A percentile compares a stretch with the other conserved stretches of the same genome.
Conservation (phyloP, 106 monocot genomes). For the Xerophyta viscosa region DNA sequence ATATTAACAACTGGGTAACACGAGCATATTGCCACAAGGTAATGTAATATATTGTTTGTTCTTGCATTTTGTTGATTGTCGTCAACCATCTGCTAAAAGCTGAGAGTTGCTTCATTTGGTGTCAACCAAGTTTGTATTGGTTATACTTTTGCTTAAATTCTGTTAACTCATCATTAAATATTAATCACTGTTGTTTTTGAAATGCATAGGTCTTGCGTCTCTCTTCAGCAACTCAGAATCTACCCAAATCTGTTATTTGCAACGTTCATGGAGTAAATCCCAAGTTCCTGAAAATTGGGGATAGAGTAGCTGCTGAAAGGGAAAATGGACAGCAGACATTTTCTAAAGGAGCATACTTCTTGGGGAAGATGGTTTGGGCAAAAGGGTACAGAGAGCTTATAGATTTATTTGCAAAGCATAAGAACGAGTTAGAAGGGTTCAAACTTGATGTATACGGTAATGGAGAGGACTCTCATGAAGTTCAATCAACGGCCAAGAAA, state of each 20-base stretch:
- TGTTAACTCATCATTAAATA: background rate
- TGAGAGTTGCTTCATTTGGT: too few species aligned
- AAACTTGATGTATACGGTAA: slow-evolving; percentile 85
- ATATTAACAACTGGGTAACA: slow-evolving; percentile 86
- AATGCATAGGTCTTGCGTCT: slow-evolving; percentile 79
- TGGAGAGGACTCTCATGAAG: slow-evolving; percentile 92
- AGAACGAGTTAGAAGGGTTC: slow-evolving; percentile 68
- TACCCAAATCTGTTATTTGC: slow-evolving; percentile 85
- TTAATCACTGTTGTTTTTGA: background rate
- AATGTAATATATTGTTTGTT: background rate
- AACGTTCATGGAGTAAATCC: slow-evolving; percentile 99
- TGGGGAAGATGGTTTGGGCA: slow-evolving; percentile 99
- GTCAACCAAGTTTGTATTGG: background rate
- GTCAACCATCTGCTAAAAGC: too few species aligned
- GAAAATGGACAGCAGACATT: slow-evolving; percentile 58
- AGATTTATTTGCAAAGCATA: slow-evolving; percentile 81
- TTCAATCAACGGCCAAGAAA: slow-evolving; percentile 71
- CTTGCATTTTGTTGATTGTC: background rate
- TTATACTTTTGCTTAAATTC: background rate
- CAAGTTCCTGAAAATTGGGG: slow-evolving; percentile 84
- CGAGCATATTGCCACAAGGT: slow-evolving; percentile 96
- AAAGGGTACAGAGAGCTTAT: slow-evolving; percentile 94
- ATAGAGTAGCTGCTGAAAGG: slow-evolving; percentile 60
- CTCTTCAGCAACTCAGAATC: slow-evolving; percentile 95
- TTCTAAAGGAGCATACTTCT: slow-evolving; percentile 92